Conservation (phyloP, 768 basidiomycete species). For the Rubroboletus pulcherrimus region DNA sequence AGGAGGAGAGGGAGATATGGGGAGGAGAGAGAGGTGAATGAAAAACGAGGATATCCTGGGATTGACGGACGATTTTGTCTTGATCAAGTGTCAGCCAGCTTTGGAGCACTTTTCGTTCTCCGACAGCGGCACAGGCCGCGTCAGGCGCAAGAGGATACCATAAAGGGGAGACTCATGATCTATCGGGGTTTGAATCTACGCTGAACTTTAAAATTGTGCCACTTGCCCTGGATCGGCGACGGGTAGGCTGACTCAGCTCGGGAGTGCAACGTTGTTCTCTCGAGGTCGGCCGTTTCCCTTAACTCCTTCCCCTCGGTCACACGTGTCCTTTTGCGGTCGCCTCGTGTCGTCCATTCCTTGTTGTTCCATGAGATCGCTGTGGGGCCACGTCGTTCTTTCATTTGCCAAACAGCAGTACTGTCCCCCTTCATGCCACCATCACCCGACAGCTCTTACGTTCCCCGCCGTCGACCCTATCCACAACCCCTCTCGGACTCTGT, state of each 20-base stretch:
- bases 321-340: slow-evolving; percentile 14
- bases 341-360: slow-evolving; percentile 11
- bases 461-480: too few species aligned
- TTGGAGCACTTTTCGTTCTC: slow-evolving; percentile 34
- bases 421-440: too few species aligned
- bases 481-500: too few species aligned
- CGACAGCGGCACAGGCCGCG: slow-evolving; percentile 30
- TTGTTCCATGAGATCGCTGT: slow-evolving; percentile 15
- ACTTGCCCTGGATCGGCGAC: not conserved
- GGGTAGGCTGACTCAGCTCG: not conserved
- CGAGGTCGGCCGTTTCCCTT: slow-evolving; percentile 18
- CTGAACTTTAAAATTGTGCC: slow-evolving; percentile 21
- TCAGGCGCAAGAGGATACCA: slow-evolving; percentile 25
- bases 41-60: slow-evolving; percentile 28
- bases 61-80: slow-evolving; percentile 23
- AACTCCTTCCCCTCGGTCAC: slow-evolving; percentile 16
- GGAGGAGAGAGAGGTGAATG: not conserved
- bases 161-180: slow-evolving; percentile 3
- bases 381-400: not conserved
- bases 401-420: too few species aligned
- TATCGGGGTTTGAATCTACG: slow-evolving; percentile 27
- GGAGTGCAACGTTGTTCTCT: slow-evolving; percentile 16
- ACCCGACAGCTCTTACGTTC: too few species aligned
- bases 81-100: slow-evolving; percentile 29
- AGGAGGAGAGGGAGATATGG: not conserved